Conservation (phyloP, 306 rosid species). For the Corylus heterophylla region DNA sequence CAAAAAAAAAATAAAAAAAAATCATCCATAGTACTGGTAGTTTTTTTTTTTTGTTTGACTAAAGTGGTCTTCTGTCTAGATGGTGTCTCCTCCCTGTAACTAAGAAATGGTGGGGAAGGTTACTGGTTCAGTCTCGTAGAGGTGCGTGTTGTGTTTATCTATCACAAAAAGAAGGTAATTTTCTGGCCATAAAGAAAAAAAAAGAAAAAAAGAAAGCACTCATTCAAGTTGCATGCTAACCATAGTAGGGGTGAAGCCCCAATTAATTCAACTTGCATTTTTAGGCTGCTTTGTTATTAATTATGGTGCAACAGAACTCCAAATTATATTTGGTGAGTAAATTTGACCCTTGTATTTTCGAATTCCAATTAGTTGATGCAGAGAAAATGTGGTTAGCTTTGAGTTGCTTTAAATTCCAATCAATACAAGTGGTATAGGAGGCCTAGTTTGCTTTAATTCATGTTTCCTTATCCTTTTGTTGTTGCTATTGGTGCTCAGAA, state of each 20-base stretch:
- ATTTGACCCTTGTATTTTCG: background rate
- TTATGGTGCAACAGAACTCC: background rate
- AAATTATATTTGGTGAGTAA: background rate
- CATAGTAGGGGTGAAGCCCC: background rate
- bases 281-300: background rate
- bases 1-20: too few relatives aligned
- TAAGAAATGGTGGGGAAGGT: background rate
- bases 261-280: background rate
- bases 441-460: background rate
- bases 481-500: background rate
- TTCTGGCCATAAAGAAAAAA: background rate
- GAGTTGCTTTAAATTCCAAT: background rate
- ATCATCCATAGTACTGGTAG: background rate
- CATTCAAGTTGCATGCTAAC: background rate
- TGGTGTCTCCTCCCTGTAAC: background rate
- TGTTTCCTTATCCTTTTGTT: background rate
- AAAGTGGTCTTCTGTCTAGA: background rate
- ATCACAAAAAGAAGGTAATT: background rate
- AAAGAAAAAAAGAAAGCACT: background rate
- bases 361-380: background rate
- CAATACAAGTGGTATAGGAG: background rate
- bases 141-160: background rate
- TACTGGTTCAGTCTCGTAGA: background rate
- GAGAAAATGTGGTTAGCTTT: background rate
- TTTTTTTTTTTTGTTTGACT: background rate